A percentile compares a stretch with the other conserved stretches of the same genome.
Conservation (phyloP, 306 rosid genomes). For the Albizia julibrissin region DNA sequence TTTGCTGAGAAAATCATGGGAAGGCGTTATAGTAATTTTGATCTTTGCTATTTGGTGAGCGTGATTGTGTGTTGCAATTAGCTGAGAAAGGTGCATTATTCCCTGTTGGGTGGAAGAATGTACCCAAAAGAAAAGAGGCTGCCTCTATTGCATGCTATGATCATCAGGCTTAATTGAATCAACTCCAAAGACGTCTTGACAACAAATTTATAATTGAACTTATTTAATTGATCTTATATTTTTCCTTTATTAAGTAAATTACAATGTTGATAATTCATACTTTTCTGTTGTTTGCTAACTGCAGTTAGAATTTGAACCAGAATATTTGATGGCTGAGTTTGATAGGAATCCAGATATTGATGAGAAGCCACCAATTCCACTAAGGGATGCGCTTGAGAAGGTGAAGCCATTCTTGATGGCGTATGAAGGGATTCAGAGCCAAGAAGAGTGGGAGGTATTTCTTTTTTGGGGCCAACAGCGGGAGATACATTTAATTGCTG, state of each 20-base stretch:
- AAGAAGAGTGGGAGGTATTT: conserved; percentile 97
- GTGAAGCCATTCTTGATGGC: conserved; percentile 92
- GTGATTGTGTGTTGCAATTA: conserved; percentile 7
- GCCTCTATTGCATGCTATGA: conserved; percentile 12
- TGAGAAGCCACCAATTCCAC: conserved; percentile 82
- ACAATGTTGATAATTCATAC: background rate
- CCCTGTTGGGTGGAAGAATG: background rate
- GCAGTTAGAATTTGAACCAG: conserved; percentile 95
- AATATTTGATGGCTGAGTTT: conserved; percentile 80
- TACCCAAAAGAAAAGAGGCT: conserved; percentile 5
- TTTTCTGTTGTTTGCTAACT: conserved; percentile 29
- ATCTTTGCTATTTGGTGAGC: background rate
- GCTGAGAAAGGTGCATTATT: background rate
- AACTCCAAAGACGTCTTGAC: background rate
- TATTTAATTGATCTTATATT: background rate
- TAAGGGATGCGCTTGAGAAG: conserved; percentile 87
- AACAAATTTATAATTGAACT: background rate
- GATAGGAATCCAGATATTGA: conserved; percentile 83
- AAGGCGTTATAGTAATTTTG: conserved; percentile 5
- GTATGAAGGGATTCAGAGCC: conserved; percentile 81
- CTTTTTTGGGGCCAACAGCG: conserved; percentile 36
- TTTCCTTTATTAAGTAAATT: background rate
- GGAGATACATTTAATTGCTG: conserved; percentile 62
- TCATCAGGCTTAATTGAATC: background rate
- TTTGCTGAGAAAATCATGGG: conserved; percentile 24